These are phyloP conservation scores for Pichia kluyveri DNA, from an alignment of 805 yeast genomes.

Conservation along the genomic window DNA sequence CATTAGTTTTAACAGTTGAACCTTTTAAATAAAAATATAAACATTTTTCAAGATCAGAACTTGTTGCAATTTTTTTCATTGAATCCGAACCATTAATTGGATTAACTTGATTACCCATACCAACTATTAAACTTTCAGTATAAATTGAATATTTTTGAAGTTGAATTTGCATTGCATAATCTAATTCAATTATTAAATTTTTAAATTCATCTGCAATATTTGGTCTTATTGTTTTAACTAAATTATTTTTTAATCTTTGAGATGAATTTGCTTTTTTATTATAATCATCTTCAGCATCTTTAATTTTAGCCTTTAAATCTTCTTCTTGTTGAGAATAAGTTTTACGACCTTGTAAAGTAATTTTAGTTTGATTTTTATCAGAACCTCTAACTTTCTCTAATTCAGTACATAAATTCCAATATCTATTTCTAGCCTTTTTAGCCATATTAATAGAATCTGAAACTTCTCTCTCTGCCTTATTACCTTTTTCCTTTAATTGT, in stretches of 20 bases:
- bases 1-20: conserved; percentile 26
- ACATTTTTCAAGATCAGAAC: conserved; percentile 78
- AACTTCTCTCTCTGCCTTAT: conserved; percentile 76
- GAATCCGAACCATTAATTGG: conserved; percentile 56
- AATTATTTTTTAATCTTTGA: conserved; percentile 63
- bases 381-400: conserved; percentile 67
- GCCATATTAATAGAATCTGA: conserved; percentile 74
- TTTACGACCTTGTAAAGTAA: conserved; percentile 70
- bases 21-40: conserved; percentile 54
- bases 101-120: conserved; percentile 72
- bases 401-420: conserved; percentile 75
- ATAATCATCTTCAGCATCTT: conserved; percentile 80
- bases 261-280: conserved; percentile 66
- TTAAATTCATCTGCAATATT: conserved; percentile 60
- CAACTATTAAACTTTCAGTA: conserved; percentile 74
- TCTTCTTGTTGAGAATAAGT: conserved; percentile 86
- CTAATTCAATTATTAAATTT: conserved; percentile 75
- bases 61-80: conserved; percentile 66
- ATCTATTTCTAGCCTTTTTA: conserved; percentile 77
- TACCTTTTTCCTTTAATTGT: conserved; percentile 69
- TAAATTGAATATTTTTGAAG: conserved; percentile 83
- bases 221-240: conserved; percentile 70
- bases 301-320: conserved; percentile 72
- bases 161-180: conserved; percentile 82
- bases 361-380: conserved; percentile 78